Evolutionary conservation across 306 rosid species (phyloP), one percentile per base, ranked within the genome.

Genomic region (Lathyrus tuberosus): DNA sequence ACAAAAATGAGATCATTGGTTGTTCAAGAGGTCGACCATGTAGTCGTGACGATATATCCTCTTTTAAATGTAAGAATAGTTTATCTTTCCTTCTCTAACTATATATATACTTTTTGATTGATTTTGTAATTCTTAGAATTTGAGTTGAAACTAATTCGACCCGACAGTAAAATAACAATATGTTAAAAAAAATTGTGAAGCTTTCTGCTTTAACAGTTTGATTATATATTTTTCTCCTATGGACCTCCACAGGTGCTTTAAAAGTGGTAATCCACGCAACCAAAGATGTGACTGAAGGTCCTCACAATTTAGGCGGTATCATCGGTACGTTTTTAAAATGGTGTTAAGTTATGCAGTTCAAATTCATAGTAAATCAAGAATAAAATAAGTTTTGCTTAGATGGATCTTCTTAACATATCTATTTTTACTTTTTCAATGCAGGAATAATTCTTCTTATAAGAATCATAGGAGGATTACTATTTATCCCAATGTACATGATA

Each of bases 401-500:
- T 14, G n/a, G 10, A 20, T 49, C 17, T 67, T 67, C 14, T 60
- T 60, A 46, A 59, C 37, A 11, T 20, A 20, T 17, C 5, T 4
- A 0, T 14, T 62, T 61, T 38, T 46, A 3, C 16, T 9, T 46
- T 61, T 48, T 14, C 12, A 22, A 62, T 20, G 10, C 43, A 72
- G 78, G 73, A 28, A 3, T 52, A 10, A n/a, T 72, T 47, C 42
- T 78, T 59, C 22, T 46, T 0, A 20, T 17, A 59, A 67, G 78
- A 60, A 37, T 67, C 40, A 0, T 60, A 13, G 41, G 59, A 16
- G 82, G 74, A 5, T 9, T 48, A 15, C 70, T 48, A 16, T 42
- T 65, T 58, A 7, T 72, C 20, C 5, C 16, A 4, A 28, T 35
- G 7, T 62, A 67, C 10, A 20, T 74, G 62, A 35, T 33, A 62